Evolutionary conservation across 805 yeast genomes (phyloP).

Genomic region (Starmerella khaoyaiensis): DNA sequence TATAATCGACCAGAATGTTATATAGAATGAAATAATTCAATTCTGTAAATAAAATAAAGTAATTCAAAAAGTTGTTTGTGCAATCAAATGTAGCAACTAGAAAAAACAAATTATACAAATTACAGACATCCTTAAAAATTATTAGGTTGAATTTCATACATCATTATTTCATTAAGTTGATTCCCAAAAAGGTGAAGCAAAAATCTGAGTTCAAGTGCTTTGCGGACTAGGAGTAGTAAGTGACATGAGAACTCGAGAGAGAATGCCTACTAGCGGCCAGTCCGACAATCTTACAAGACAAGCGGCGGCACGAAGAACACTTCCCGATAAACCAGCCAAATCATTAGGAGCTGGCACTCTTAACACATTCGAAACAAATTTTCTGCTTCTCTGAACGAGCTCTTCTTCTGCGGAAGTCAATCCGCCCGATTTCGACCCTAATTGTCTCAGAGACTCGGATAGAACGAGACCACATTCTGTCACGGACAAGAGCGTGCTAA

Average conservation of each 20-base stretch:
- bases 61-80: no score
- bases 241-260: slow-evolving; percentile 12
- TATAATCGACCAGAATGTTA: no score
- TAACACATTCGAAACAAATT: slow-evolving; percentile 12
- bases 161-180: slow-evolving; percentile 3
- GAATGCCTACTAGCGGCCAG: slow-evolving; percentile 17
- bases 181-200: no score
- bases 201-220: no score
- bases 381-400: slow-evolving; percentile 18
- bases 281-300: slow-evolving; percentile 15
- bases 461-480: slow-evolving; percentile 30
- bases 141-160: not conserved
- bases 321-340: slow-evolving; percentile 4
- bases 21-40: no score
- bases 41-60: no score
- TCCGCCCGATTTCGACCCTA: slow-evolving; percentile 9
- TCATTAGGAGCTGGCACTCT: slow-evolving; percentile 6
- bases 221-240: slow-evolving; percentile 10
- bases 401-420: slow-evolving; percentile 18
- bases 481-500: slow-evolving; percentile 27
- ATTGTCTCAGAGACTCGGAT: slow-evolving; percentile 24
- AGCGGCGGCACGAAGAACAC: slow-evolving; percentile 12
- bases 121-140: no score
- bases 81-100: no score
- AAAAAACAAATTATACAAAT: no score